These are phyloP conservation scores for Entamoeba dispar DNA, from an alignment of 208 protist species.

Conservation along the genomic window DNA sequence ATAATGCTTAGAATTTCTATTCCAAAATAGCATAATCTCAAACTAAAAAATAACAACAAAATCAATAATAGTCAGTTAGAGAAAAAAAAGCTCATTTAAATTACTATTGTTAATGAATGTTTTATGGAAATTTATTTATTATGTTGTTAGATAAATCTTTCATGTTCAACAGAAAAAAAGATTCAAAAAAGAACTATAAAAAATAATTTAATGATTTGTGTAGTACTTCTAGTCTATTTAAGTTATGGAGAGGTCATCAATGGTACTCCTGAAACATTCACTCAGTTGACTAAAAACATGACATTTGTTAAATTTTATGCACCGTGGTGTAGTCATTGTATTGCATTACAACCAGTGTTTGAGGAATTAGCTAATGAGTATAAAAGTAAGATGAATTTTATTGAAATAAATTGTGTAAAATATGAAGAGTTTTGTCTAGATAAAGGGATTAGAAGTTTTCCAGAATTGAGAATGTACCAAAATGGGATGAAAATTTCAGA, in stretches of 20 bases:
- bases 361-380: not conserved
- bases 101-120: no score
- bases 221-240: no score
- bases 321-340: conserved; percentile 16
- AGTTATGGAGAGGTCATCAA: not conserved
- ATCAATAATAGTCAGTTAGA: no score
- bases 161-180: no score
- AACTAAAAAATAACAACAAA: no score
- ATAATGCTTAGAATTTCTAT: no score
- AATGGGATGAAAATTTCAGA: not conserved
- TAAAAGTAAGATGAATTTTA: not conserved
- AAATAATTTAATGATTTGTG: no score
- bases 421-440: not conserved
- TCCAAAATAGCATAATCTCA: no score
- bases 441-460: not conserved
- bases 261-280: not conserved
- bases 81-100: no score
- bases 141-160: no score
- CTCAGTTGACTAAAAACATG: not conserved
- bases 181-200: no score
- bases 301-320: conserved; percentile 14
- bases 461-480: not conserved
- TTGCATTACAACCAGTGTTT: not conserved
- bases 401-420: not conserved
- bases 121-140: no score